Conservation (phyloP, 2,329 filamentous ascomycete species). For the Akanthomyces dipterigenus region DNA sequence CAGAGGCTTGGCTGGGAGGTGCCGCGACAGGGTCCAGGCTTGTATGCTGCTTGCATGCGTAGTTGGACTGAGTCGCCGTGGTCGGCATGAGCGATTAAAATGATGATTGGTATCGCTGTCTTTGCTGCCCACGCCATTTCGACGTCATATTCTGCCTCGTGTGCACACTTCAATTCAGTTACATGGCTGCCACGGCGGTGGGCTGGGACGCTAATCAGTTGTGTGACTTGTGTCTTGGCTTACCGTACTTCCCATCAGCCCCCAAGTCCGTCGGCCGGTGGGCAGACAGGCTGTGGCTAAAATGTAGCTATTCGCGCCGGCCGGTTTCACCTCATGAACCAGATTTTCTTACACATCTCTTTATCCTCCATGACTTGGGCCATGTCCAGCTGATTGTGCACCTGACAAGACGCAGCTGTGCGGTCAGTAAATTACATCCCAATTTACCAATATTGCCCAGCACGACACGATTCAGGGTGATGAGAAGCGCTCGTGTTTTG, state of each 20-base stretch:
- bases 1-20: not conserved
- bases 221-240: not conserved
- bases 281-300: not conserved
- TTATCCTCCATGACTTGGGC: not conserved
- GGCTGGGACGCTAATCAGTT: not conserved
- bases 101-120: not conserved
- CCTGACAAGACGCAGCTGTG: not conserved
- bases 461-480: not conserved
- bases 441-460: not conserved
- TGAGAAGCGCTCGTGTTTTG: not conserved
- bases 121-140: not conserved
- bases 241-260: not conserved
- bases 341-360: not conserved
- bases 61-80: no score
- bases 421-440: not conserved
- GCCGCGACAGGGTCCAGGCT: not conserved
- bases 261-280: not conserved
- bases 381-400: not conserved
- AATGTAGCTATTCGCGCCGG: not conserved
- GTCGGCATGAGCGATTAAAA: not conserved
- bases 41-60: not conserved
- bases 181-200: not conserved
- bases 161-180: not conserved
- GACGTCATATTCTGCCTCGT: not conserved
- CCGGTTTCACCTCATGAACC: not conserved